These are phyloP conservation scores for Myxozyma monticola DNA, from an alignment of 805 yeast species.

Conservation along the genomic window DNA sequence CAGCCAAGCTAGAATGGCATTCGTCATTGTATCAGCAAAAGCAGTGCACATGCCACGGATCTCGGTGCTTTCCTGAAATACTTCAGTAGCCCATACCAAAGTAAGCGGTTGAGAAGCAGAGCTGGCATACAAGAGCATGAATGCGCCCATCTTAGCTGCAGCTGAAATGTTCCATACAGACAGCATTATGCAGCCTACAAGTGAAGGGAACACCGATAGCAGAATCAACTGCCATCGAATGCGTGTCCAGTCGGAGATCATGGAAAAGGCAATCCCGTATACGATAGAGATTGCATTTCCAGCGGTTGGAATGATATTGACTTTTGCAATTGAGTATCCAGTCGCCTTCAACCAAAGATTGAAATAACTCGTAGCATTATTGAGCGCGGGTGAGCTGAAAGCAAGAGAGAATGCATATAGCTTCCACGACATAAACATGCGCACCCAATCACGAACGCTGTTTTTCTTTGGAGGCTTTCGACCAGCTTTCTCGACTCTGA, in stretches of 20 bases:
- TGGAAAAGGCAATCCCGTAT: slow-evolving; percentile 33
- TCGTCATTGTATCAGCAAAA: slow-evolving; percentile 10
- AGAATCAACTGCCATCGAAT: slow-evolving; percentile 36
- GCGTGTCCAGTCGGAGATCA: slow-evolving; percentile 37
- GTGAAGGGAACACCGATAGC: slow-evolving; percentile 5
- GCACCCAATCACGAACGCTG: not conserved
- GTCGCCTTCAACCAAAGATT: slow-evolving; percentile 36
- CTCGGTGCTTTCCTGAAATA: slow-evolving; percentile 14
- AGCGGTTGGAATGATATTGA: slow-evolving; percentile 40
- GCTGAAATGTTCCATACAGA: slow-evolving; percentile 8
- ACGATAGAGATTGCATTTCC: slow-evolving; percentile 34
- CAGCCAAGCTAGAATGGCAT: slow-evolving; percentile 28
- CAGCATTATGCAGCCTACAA: slow-evolving; percentile 6
- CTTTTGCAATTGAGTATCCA: slow-evolving; percentile 34
- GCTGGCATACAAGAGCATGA: slow-evolving; percentile 1
- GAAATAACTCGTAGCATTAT: slow-evolving; percentile 5
- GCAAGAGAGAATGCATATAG: slow-evolving; percentile 6
- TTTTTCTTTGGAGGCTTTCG: slow-evolving; percentile 15
- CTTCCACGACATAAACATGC: slow-evolving; percentile 9
- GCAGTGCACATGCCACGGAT: slow-evolving; percentile 8
- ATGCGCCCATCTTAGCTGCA: slow-evolving; percentile 5
- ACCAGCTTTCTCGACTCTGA: slow-evolving; percentile 15
- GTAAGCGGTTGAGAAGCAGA: slow-evolving; percentile 11
- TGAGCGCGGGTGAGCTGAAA: not conserved
- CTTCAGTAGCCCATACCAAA: slow-evolving; percentile 13